These are phyloP conservation scores for Termitomyces sp. DNA, from an alignment of 768 basidiomycete genomes.

Conservation along the genomic window DNA sequence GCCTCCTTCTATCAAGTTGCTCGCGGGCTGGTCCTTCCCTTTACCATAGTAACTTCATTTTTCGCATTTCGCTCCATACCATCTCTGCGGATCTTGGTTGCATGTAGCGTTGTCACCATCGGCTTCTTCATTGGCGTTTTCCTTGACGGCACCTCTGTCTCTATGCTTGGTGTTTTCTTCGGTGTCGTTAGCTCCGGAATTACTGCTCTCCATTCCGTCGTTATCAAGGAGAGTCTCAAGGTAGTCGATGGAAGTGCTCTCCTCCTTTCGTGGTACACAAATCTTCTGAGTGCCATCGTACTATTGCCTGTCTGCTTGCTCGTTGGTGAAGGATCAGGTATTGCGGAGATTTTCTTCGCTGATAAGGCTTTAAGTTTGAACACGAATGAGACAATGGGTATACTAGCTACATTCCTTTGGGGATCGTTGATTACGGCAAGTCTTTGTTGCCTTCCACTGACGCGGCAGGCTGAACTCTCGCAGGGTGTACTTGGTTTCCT, in stretches of 20 bases:
- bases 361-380: conserved; percentile 23
- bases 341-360: conserved; percentile 56
- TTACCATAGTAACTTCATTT: conserved; percentile 88
- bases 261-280: conserved; percentile 88
- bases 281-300: conserved; percentile 69
- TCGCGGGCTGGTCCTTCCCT: conserved; percentile 87
- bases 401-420: conserved; percentile 64
- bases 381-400: conserved; percentile 35
- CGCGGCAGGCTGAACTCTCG: neutral
- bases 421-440: conserved; percentile 77
- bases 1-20: conserved; percentile 96
- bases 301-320: conserved; percentile 71
- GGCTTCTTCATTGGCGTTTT: conserved; percentile 93
- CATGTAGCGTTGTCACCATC: conserved; percentile 77
- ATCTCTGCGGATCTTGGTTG: conserved; percentile 64
- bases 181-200: conserved; percentile 84
- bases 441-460: conserved; percentile 4
- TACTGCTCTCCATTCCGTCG: conserved; percentile 86
- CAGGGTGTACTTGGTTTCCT: conserved; percentile 88
- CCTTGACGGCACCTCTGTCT: conserved; percentile 62
- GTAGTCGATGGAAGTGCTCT: conserved; percentile 83
- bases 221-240: conserved; percentile 83
- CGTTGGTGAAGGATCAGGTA: conserved; percentile 67
- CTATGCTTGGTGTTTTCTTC: conserved; percentile 64
- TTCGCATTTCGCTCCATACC: conserved; percentile 73